Base-by-base conservation (phyloP, 805 yeast genomes). In the Metschnikowia colocasiae region DNA sequence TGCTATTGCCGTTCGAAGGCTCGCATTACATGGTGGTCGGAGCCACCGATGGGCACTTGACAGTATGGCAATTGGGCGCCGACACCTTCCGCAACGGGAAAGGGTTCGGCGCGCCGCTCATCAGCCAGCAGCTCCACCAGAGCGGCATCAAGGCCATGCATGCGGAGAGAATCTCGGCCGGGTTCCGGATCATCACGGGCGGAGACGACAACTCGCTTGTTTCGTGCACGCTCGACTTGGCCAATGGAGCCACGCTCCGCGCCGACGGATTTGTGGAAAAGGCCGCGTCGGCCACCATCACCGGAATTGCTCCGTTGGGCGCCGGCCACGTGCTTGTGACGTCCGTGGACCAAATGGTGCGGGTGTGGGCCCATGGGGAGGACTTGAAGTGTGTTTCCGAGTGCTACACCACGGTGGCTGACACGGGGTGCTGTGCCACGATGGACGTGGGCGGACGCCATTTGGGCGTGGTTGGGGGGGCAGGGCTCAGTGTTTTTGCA, bases 261-360 rank as follows among this genome's bases (percentile, higher is more conserved):
- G 59, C 68, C 0, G 46, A 57, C 0, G 57, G 71, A 0, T 74
- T 76, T 51, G 63, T 68, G 4, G 69, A 68, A 8, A 63, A 67
- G 23, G 97, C 96, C 0, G 97, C 96, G 2, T 80, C 97, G 0
- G 85, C 97, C 0, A 87, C 97, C 0, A 81, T 92, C 31, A 89
- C 97, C 0, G 79, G 87, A 0, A 68, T 89, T 1, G 64, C 72
- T 0, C 32, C 61, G 3, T 51, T 74, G 4, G 43, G 45, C 1
- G 59, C 64, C 9, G 53, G 58, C 3, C 50, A 34, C n/a, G 53
- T 58, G 3, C 60, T 81, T 8, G 85, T 85, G 1, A 79, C 86
- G 0, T 84, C 96, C 0, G 95, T 89, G 3, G 99, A 94, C 58
- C 99, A 94, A 63, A 72, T 81, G 4, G 69, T 87, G 0, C 73